Evolutionary conservation across 257 asterid species (phyloP), one percentile per base, ranked within the genome.

Genomic region (Solanum pimpinellifolium): DNA sequence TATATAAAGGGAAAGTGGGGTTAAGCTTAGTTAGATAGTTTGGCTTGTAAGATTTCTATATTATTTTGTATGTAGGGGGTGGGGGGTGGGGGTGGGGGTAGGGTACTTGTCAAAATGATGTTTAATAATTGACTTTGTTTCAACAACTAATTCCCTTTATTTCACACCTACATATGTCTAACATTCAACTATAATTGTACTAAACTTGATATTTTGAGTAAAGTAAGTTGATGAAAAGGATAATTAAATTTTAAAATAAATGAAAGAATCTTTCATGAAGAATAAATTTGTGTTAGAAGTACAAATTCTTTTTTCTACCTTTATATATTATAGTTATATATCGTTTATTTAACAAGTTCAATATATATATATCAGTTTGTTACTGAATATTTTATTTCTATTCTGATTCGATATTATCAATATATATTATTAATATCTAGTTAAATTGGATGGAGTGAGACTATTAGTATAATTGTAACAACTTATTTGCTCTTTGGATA

Each of bases 11-110:
- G 75, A 25, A 29, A 41, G 94, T 92, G 95, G 98, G 96, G 78
- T 66, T 88, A 90, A 74, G 89, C 88, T 94, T 92, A 60, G 98
- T 91, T 92, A 88, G 66, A 29, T 90, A 88, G 96, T 93, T 95
- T 91, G 98, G 96, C 93, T 83, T 87, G 89, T 88, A 88, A 91
- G 89, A 33, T 31, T 90, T 86, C 70, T 66, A 37, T 83, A 65
- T n/a, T 62, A 27, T 39, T 66, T 83, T 56, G 16, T 27, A 41
- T 37, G 39, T 37, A 37, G 39, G 39, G 39, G 20, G 84, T 6
- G 3, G 9, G 39, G 86, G 16, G 27, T 25, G 47, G 62, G 37
- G 15, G n/a, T 4, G 4, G n/a, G 44, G 72, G 1, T 21, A 25
- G 74, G 90, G 89, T 89, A 90, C 90, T 78, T 88, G 91, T 86